Evolutionary conservation across 768 basidiomycete species (phyloP), one percentile per base, ranked within the genome.

Genomic region (Phanerodontia chrysosporium): DNA sequence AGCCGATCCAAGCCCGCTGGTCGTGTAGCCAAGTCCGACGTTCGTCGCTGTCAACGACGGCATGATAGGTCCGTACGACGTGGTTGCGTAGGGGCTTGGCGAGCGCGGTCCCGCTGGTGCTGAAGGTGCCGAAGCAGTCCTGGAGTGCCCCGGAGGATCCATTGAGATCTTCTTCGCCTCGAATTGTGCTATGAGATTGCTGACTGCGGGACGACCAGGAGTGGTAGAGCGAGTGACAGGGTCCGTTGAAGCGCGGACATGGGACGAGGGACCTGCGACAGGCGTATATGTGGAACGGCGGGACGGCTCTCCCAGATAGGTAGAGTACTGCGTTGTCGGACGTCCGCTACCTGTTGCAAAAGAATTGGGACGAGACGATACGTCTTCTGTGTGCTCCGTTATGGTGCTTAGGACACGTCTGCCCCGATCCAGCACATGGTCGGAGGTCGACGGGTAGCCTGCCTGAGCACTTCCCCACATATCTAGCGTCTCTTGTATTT

Each of bases 371-470:
- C 89, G 83, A 0, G 87, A 80, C 0, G 74, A 72, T 1, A 77
- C 74, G 30, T 87, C 83, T 72, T 93, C 91, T 1, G 88, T 90
- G 48, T 79, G 81, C 69, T 93, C 91, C 2, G 89, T 83, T 59
- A 93, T 93, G 2, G 82, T 86, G 67, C 90, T 92, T 21, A 92
- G 76, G 32, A 78, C 69, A 25, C 76, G 72, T 10, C 83, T 81
- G 46, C 76, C 76, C 14, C 78, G 74, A 48, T 76, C 73, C 24
- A 72, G 63, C 48, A 74, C 45, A 12, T 77, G 78, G 58, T 78
- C 74, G 6, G 75, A 73, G 51, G 73, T 36, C 6, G 52, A 53
- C 1, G 35, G 21, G 25, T 53, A 53, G 1, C 13, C 16, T 21
- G 8, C 49, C 9, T 14, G 28, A 9, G 35, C 21, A 22, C 2